Evolutionary conservation across 2,329 filamentous ascomycete species (phyloP), one percentile per base, ranked within the genome.

Genomic region (Fusarium burgessii): DNA sequence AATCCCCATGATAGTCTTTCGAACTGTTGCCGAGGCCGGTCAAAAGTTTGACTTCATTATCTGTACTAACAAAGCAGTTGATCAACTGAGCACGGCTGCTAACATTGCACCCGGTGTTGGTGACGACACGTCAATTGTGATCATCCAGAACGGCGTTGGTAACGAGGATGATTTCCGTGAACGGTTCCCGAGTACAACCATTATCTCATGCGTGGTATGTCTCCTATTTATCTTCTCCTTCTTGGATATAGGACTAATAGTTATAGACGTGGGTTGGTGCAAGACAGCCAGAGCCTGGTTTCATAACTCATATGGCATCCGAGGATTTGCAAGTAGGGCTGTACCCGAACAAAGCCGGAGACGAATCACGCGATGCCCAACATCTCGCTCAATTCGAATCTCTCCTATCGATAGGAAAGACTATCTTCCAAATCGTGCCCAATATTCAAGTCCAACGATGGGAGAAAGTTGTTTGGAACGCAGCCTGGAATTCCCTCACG

Each of bases 381-480:
- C 80, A 80, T 0, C 80, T 89, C 0, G 66, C 83, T 0, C 74
- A 71, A 0, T 86, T 88, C 41, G 78, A 81, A 0, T 67, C 74
- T 0, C 70, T 88, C 0, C 73, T 88, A 4, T 76, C 74, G 0
- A 70, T 77, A 1, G 85, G 85, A 2, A 77, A 80, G 20, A 87
- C 85, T 0, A 75, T 84, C 4, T 83, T 85, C 47, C 73, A 83
- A n/a, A 78, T 87, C 8, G 82, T 86, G 40, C 81, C 84, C 7
- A 83, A 91, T 66, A 82, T 91, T 12, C 88, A 91, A 68, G 76
- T 83, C 0, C 83, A 86, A 56, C 83, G 89, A 11, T 91, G 89
- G 89, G 82, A 83, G 56, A 91, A 91, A 77, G 82, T 91, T 1
- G 79, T 90, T 0, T 81, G 88, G 77, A 91, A 91, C 73, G 88